Evolutionary conservation across 2,329 filamentous ascomycete genomes (phyloP), one percentile per base, ranked within the genome.

Genomic region (Fusarium mundagurra): DNA sequence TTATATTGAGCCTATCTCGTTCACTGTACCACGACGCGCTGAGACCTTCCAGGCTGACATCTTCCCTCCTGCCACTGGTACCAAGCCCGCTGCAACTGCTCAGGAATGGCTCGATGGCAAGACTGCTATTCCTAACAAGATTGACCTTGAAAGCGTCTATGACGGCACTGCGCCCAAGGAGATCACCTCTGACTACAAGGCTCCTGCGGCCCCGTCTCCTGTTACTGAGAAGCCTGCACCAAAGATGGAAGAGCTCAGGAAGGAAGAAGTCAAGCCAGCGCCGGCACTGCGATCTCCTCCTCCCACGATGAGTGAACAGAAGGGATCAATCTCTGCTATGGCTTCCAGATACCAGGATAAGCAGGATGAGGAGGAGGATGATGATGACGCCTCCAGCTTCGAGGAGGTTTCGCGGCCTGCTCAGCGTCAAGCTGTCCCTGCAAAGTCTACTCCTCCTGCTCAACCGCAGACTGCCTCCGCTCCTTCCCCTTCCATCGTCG

Each of bases 41-140:
- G 95, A 98, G 84, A 94, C 93, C 59, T 98, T 98, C 90, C 96
- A 98, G 85, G 94, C 95, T 70, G 96, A 99, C 81, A 98, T 99
- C 79, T 99, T 94, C 83, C 96, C 96, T 47, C 96, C 96, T 17
- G 92, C 95, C 18, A 87, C 88, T 64, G 96, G 96, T 70, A 82
- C 89, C 61, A 97, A 94, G 84, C 91, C 96, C 57, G 95, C 93
- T 67, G 90, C 97, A 80, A 93, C 91, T 64, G 90, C 93, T 45
- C 85, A 88, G 51, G 95, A 98, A 76, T 99, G 95, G 95, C 88
- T 98, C 61, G 88, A 88, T 20, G 96, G 96, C 73, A 96, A 97
- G 86, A 92, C 92, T 22, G 94, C 87, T 13, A 84, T 97, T 47
- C 95, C 96, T 13, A 88, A 95, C 69, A 98, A 98, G 88, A 95